Conservation (phyloP, 345 rosid genomes). For the Pelargonium nanum region DNA sequence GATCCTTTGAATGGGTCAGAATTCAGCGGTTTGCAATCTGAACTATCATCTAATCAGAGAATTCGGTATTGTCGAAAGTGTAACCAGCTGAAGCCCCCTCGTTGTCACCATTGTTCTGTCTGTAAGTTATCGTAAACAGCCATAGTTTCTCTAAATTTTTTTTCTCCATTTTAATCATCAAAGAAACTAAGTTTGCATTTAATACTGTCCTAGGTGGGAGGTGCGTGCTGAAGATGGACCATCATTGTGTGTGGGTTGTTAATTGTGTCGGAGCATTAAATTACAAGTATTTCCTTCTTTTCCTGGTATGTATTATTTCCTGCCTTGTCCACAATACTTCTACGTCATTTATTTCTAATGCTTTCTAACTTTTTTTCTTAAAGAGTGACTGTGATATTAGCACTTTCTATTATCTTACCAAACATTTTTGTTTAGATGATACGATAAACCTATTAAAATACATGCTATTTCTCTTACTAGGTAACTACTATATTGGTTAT, state of each 20-base stretch:
- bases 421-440: no score
- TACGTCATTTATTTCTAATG: no score
- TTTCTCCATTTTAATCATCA: constrained; percentile 2
- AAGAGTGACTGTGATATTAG: no score
- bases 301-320: constrained; percentile 54
- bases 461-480: no score
- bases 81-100: constrained; percentile 83
- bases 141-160: background rate
- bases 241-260: constrained; percentile 99
- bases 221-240: constrained; percentile 94
- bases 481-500: no score
- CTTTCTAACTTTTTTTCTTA: no score
- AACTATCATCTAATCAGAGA: constrained; percentile 40
- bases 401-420: no score
- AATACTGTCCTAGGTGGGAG: constrained; percentile 57
- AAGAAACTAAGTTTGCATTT: constrained; percentile 15
- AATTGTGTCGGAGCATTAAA: constrained; percentile 93
- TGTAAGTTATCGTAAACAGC: constrained; percentile 39
- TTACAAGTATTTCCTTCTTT: constrained; percentile 90
- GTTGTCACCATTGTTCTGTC: constrained; percentile 94
- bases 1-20: constrained; percentile 65
- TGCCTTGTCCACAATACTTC: background rate
- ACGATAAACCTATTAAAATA: no score
- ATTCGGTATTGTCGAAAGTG: constrained; percentile 81
- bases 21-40: constrained; percentile 42